phyloP scores from a whole-genome alignment of 352 stramenopile genomes.

The Globisporangium ultimum region DNA sequence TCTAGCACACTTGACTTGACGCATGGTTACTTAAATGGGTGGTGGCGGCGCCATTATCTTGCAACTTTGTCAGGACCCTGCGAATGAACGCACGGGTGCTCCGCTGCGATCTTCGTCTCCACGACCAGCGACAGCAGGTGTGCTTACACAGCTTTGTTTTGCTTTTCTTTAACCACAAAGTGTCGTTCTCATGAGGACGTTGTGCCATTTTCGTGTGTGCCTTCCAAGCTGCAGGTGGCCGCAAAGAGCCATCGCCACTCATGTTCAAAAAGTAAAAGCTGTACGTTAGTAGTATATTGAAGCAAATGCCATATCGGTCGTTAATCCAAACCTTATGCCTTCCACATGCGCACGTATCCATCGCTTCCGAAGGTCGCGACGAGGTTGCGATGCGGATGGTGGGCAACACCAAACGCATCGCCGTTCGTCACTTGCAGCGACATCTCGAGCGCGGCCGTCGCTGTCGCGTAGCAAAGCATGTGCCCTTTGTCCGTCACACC shows the following conservation, averaged over 20 bases:
- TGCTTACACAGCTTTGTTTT: background rate
- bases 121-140: slow-evolving; percentile 2
- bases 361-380: slow-evolving; percentile 88
- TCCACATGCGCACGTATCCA: slow-evolving; percentile 80
- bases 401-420: slow-evolving; percentile 72
- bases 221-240: background rate
- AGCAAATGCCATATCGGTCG: too few species aligned
- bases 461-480: slow-evolving; percentile 64
- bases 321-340: slow-evolving; percentile 35
- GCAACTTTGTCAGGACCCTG: background rate
- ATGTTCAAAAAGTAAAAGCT: slow-evolving; percentile 14
- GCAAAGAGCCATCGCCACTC: slow-evolving; percentile 16
- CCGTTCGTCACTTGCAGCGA: slow-evolving; percentile 83
- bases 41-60: too few species aligned
- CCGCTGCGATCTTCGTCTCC: slow-evolving; percentile 4
- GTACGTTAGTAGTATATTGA: too few species aligned
- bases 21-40: too few species aligned
- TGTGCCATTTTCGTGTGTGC: background rate
- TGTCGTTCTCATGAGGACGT: background rate
- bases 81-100: background rate
- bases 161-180: too few species aligned
- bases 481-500: slow-evolving; percentile 85
- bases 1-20: background rate
- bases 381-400: slow-evolving; percentile 89
- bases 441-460: slow-evolving; percentile 55